Base-by-base conservation (phyloP, 331 rosid genomes). In the Ulmus americana region DNA sequence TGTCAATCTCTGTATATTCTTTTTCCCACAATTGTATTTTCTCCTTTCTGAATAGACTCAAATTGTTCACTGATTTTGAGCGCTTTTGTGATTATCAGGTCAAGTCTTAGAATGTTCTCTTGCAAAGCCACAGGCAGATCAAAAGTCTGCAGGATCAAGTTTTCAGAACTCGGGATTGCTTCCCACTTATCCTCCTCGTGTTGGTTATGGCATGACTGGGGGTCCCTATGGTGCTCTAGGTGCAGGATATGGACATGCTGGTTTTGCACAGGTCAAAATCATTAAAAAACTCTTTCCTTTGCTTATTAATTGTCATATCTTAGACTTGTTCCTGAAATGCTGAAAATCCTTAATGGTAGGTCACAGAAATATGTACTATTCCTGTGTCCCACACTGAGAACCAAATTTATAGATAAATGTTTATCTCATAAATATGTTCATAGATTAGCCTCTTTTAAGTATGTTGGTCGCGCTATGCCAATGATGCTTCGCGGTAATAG, bases 71-170 rank as follows among this genome's bases (percentile, higher is more conserved):
- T 74, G 68, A 51, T 44, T 47, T 59, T 47, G 51, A 41, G 50
- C 16, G 39, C 67, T 53, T 13, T 43, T 63, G 8, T 52, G 38
- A 61, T 70, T 69, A 70, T 54, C 80, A 92, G 98, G 97, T 65
- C 98, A 89, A 79, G 45, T 72, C 63, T 77, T 92, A 76, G 95
- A 89, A 74, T 92, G 97, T 70, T 92, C 98, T 79, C 86, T 92
- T 61, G 98, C 98, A 74, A 89, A 90, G 79, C 98, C 98, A 44
- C 98, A 92, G 81, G 81, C 87, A 61, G 97, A 86, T 71, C 96
- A 88, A 64, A 92, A 85, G 76, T 74, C 91, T 52, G 85, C 80
- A 55, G 96, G 85, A 52, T 77, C 83, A 47, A 83, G 80, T 74
- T 59, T 75, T 46, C 95, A 72, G 71, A 89, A 81, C 69, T 60